Evolutionary conservation across 768 basidiomycete species (phyloP).

Genomic region (Mycena olivaceomarginata): DNA sequence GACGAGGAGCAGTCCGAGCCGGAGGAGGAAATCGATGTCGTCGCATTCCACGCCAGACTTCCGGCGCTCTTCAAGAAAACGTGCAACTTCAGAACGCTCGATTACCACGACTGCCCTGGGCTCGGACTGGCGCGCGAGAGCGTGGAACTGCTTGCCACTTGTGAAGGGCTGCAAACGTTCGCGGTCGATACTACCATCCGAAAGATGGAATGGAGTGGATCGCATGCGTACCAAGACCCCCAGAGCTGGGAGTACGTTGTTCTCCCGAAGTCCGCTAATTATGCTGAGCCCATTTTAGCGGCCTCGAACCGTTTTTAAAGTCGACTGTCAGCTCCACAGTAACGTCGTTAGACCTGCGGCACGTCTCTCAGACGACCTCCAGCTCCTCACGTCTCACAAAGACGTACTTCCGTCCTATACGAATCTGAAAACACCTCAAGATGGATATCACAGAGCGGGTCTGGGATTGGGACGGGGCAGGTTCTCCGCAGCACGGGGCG

Average conservation of each 20-base stretch:
- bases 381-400: neutral
- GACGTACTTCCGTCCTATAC: neutral
- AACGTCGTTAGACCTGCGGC: constrained; percentile 5
- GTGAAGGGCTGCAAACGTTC: constrained; percentile 25
- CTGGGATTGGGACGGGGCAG: constrained; percentile 46
- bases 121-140: constrained; percentile 21
- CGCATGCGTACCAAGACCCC: neutral
- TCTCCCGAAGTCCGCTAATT: no score
- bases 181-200: constrained; percentile 16
- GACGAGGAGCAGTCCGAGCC: neutral
- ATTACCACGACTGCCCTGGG: constrained; percentile 41
- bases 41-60: constrained; percentile 26
- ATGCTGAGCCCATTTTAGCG: neutral
- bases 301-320: constrained; percentile 32
- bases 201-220: neutral
- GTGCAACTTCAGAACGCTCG: constrained; percentile 31
- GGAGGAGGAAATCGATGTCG: constrained; percentile 15
- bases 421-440: constrained; percentile 36
- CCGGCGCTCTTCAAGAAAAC: constrained; percentile 29
- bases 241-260: constrained; percentile 32
- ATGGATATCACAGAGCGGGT: constrained; percentile 46
- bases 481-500: constrained; percentile 43
- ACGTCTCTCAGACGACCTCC: constrained; percentile 26
- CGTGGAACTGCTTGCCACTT: constrained; percentile 17
- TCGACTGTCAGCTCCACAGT: constrained; percentile 30